Conservation (phyloP, 2,329 filamentous ascomycete genomes). For the Cercospora citrullina region DNA sequence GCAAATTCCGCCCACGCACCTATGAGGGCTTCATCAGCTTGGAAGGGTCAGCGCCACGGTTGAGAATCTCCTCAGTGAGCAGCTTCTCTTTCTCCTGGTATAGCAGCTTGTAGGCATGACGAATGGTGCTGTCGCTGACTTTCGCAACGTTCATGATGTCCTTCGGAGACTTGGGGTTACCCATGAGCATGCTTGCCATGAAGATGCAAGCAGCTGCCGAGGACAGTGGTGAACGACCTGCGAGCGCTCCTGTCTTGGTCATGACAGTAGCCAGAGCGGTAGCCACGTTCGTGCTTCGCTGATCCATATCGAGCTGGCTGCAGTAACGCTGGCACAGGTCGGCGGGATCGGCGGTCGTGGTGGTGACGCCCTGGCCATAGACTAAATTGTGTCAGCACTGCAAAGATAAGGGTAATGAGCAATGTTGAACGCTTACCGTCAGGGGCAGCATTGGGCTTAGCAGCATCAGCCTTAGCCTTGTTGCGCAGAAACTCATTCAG, state of each 20-base stretch:
- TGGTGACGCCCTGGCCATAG: constrained; percentile 34
- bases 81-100: constrained; percentile 72
- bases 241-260: constrained; percentile 74
- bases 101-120: constrained; percentile 89
- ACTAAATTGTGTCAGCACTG: constrained; percentile 22
- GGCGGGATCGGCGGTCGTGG: constrained; percentile 35
- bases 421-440: constrained; percentile 48
- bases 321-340: constrained; percentile 84
- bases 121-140: constrained; percentile 95
- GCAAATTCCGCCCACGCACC: constrained; percentile 2
- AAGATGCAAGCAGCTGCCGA: constrained; percentile 96
- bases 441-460: constrained; percentile 34
- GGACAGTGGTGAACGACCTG: constrained; percentile 89
- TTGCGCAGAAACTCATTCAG: constrained; percentile 84
- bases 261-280: constrained; percentile 76
- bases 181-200: constrained; percentile 87
- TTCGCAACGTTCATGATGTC: constrained; percentile 82
- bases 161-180: constrained; percentile 74
- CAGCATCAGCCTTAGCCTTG: constrained; percentile 50
- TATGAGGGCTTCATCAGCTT: constrained; percentile 60
- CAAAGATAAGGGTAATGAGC: neutral
- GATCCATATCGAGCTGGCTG: constrained; percentile 74
- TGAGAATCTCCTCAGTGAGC: constrained; percentile 73
- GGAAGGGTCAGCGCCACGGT: constrained; percentile 68
- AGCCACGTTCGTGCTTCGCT: constrained; percentile 76